Percentiles rank a stretch among this genome's conserved stretches.
These are phyloP conservation scores for Arabidopsis arenosa DNA, from an alignment of 345 rosid genomes.

Conservation along the genomic window DNA sequence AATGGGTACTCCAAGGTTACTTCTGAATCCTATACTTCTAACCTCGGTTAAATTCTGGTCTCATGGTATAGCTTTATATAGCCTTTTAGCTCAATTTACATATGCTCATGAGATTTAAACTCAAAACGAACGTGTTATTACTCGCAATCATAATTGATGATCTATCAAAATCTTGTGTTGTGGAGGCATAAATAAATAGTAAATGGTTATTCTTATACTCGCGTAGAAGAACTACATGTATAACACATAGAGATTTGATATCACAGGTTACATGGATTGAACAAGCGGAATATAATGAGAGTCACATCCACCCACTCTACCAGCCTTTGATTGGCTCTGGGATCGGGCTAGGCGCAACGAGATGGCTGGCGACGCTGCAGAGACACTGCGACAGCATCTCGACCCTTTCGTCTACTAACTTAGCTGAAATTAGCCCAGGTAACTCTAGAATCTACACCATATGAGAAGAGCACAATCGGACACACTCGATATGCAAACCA, in stretches of 20 bases:
- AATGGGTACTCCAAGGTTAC: slow-evolving; percentile 65
- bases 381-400: slow-evolving; percentile 51
- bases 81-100: not conserved
- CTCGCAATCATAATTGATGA: not conserved
- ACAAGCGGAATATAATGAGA: slow-evolving; percentile 58
- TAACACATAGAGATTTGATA: not conserved
- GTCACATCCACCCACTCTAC: slow-evolving; percentile 46
- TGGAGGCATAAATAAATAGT: not conserved
- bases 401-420: slow-evolving; percentile 36
- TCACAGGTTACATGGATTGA: slow-evolving; percentile 73
- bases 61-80: not conserved
- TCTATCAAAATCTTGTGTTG: not conserved
- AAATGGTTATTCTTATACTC: not conserved
- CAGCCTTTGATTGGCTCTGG: slow-evolving; percentile 48
- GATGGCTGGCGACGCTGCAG: slow-evolving; percentile 61
- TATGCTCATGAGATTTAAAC: not conserved
- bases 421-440: slow-evolving; percentile 50
- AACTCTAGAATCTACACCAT: no score
- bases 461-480: no score
- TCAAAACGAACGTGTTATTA: not conserved
- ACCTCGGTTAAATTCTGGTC: not conserved
- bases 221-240: not conserved
- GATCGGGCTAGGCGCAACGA: slow-evolving; percentile 58
- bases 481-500: no score
- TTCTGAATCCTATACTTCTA: not conserved